Conservation (phyloP, 306 rosid genomes). For the Cajanus cajan region DNA sequence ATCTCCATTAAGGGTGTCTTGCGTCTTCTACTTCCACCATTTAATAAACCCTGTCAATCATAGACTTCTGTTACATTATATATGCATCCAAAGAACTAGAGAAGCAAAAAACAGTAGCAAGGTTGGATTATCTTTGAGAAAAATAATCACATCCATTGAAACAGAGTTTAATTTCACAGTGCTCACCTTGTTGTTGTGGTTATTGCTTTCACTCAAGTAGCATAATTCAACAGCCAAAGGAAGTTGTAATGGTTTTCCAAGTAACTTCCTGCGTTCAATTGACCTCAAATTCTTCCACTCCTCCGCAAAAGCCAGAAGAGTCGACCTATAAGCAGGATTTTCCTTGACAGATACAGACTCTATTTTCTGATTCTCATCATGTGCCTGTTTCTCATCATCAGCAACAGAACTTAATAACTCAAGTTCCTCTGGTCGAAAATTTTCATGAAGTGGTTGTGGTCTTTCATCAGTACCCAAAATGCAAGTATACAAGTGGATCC, state of each 20-base stretch:
- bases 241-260: slow-evolving; percentile 86
- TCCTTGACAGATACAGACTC: slow-evolving; percentile 41
- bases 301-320: slow-evolving; percentile 57
- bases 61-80: background rate
- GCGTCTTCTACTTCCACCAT: slow-evolving; percentile 82
- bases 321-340: slow-evolving; percentile 44
- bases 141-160: slow-evolving; percentile 25
- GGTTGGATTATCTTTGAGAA: background rate
- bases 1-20: slow-evolving; percentile 75
- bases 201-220: slow-evolving; percentile 69
- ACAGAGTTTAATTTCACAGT: slow-evolving; percentile 22
- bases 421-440: slow-evolving; percentile 83
- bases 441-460: slow-evolving; percentile 80
- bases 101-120: background rate
- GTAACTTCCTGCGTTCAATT: slow-evolving; percentile 70
- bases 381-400: slow-evolving; percentile 40
- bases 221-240: slow-evolving; percentile 79
- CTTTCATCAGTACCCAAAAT: slow-evolving; percentile 66
- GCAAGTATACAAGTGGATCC: slow-evolving; percentile 92
- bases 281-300: slow-evolving; percentile 88
- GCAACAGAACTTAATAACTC: slow-evolving; percentile 49
- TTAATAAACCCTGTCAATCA: slow-evolving; percentile 70
- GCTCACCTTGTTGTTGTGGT: slow-evolving; percentile 70
- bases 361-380: slow-evolving; percentile 37
- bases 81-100: background rate